Percentiles rank a stretch among this genome's conserved stretches.
Evolutionary conservation across 495 filamentous ascomycete species (phyloP).

Genomic region (Parathielavia appendiculata): DNA sequence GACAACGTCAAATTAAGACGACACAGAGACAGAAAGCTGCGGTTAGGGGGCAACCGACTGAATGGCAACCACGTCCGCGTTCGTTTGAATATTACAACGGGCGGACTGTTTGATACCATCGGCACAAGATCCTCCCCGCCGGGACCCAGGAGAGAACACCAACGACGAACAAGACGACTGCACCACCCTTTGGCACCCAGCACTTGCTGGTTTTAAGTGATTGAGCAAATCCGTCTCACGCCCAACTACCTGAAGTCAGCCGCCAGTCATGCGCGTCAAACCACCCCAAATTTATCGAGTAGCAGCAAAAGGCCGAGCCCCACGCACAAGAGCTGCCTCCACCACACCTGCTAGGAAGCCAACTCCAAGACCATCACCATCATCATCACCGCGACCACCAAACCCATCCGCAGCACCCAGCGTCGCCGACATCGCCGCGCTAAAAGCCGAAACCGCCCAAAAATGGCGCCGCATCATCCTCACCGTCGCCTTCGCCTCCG

Average conservation of each 20-base stretch:
- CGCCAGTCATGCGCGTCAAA: not conserved
- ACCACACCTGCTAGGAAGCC: too few relatives aligned
- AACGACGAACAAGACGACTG: not conserved
- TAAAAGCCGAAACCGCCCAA: slow-evolving; percentile 12
- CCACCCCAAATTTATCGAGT: not conserved
- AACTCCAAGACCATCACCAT: not conserved
- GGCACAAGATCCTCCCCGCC: too few relatives aligned
- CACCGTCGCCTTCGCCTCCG: slow-evolving; percentile 46
- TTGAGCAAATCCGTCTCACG: not conserved
- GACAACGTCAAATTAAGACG: too few relatives aligned
- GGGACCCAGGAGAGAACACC: too few relatives aligned
- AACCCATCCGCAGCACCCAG: not conserved
- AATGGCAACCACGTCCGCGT: too few relatives aligned
- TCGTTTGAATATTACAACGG: too few relatives aligned
- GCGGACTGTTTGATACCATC: too few relatives aligned
- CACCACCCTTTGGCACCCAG: not conserved
- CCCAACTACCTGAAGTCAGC: not conserved
- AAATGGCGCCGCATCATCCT: slow-evolving; percentile 24
- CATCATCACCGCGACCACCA: not conserved
- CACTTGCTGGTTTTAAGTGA: slow-evolving; percentile 10
- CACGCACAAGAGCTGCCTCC: not conserved
- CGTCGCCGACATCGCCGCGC: too few relatives aligned
- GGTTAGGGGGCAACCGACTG: too few relatives aligned
- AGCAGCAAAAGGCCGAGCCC: not conserved
- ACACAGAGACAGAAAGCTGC: too few relatives aligned